A percentile compares a stretch with the other conserved stretches of the same genome.
These are phyloP conservation scores for Andrographis paniculata DNA, from an alignment of 305 asterid genomes.

Conservation along the genomic window DNA sequence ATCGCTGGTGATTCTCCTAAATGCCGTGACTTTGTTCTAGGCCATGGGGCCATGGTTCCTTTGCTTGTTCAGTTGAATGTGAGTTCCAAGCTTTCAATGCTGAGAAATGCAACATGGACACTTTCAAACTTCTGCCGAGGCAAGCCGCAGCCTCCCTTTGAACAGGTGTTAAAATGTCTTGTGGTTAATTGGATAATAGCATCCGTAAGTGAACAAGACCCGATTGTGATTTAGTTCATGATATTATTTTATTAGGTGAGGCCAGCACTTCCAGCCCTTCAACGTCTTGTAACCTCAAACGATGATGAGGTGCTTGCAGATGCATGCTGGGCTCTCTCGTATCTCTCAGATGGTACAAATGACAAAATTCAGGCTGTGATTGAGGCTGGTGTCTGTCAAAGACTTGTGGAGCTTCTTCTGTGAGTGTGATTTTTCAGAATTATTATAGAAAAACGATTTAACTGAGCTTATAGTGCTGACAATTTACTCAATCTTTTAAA, in stretches of 20 bases:
- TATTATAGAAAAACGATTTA: conserved; percentile 8
- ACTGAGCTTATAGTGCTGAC: neutral
- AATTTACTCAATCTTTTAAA: neutral
- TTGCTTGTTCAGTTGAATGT: conserved; percentile 71
- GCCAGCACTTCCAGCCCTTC: conserved; percentile 82
- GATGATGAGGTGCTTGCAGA: conserved; percentile 94
- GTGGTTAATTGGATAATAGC: neutral
- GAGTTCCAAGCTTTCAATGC: conserved; percentile 75
- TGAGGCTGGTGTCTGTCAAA: conserved; percentile 76
- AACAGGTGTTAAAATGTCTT: conserved; percentile 59
- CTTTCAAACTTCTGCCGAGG: conserved; percentile 92
- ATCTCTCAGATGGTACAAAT: conserved; percentile 89
- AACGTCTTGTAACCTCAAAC: conserved; percentile 56
- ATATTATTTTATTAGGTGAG: conserved; percentile 42
- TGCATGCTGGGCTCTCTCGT: conserved; percentile 97
- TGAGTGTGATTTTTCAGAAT: conserved; percentile 29
- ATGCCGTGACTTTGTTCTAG: conserved; percentile 85
- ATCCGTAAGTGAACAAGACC: neutral
- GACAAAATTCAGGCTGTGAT: conserved; percentile 95
- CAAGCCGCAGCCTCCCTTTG: conserved; percentile 90
- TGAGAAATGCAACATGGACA: conserved; percentile 95
- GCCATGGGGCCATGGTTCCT: conserved; percentile 71
- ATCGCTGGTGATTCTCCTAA: conserved; percentile 92
- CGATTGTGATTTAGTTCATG: neutral
- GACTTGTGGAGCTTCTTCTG: conserved; percentile 85